Evolutionary conservation across 345 rosid species (phyloP).

Genomic region (Camelina sativa): DNA sequence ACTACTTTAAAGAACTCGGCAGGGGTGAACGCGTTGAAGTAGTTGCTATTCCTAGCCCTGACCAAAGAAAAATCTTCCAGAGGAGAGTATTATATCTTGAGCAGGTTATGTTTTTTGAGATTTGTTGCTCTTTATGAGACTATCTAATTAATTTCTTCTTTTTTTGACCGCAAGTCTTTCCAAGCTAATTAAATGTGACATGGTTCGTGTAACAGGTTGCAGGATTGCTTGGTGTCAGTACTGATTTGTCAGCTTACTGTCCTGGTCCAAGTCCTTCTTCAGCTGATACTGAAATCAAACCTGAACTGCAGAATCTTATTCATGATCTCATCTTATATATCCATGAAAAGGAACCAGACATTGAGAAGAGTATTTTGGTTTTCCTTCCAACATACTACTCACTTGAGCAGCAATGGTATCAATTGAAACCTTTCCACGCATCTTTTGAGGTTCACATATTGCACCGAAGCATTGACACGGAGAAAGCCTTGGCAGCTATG

Average conservation of each 20-base stretch:
- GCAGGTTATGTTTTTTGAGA: constrained; percentile 52
- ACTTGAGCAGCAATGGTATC: constrained; percentile 83
- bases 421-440: constrained; percentile 57
- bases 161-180: constrained; percentile 18
- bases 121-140: constrained; percentile 19
- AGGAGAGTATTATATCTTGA: constrained; percentile 77
- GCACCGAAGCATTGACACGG: constrained; percentile 85
- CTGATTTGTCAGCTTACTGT: constrained; percentile 58
- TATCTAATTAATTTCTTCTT: constrained; percentile 3
- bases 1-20: constrained; percentile 86
- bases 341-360: constrained; percentile 76
- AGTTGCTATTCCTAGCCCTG: constrained; percentile 77
- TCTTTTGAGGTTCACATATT: constrained; percentile 80
- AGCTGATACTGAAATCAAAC: constrained; percentile 66
- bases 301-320: constrained; percentile 77
- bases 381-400: constrained; percentile 93
- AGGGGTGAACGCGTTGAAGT: constrained; percentile 94
- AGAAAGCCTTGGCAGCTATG: constrained; percentile 88
- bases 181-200: constrained; percentile 27
- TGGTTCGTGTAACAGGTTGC: constrained; percentile 57
- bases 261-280: constrained; percentile 64
- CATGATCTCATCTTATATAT: constrained; percentile 72
- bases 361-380: constrained; percentile 86
- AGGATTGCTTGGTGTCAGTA: constrained; percentile 58
- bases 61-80: constrained; percentile 66